phyloP scores from a whole-genome alignment of 1,284 basidiomycete species.

The Ganoderma sinense region DNA sequence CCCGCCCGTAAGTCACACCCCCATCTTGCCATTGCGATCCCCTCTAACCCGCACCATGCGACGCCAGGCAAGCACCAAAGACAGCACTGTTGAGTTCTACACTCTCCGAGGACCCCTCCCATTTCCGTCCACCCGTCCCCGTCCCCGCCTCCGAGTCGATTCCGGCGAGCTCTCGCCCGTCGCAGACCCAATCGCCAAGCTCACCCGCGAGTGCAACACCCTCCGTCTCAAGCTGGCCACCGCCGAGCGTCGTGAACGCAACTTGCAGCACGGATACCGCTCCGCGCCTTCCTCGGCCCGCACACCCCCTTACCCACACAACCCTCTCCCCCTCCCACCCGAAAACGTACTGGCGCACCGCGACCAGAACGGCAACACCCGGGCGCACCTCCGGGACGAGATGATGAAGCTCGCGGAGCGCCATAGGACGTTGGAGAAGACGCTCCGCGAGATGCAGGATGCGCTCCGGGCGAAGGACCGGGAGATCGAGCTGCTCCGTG shows the following conservation, averaged over 20 bases:
- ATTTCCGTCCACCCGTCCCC: constrained; percentile 31
- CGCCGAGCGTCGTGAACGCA: constrained; percentile 41
- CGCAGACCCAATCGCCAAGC: constrained; percentile 45
- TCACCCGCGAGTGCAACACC: constrained; percentile 49
- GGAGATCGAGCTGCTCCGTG: constrained; percentile 63
- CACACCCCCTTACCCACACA: constrained; percentile 32
- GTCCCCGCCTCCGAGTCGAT: constrained; percentile 22
- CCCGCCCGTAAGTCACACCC: constrained; percentile 39
- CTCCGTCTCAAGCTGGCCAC: constrained; percentile 60
- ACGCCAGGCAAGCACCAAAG: constrained; percentile 59
- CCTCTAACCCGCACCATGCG: constrained; percentile 48
- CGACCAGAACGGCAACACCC: constrained; percentile 49
- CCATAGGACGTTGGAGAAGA: constrained; percentile 64
- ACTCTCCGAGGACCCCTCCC: constrained; percentile 45
- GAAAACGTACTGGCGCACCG: constrained; percentile 62
- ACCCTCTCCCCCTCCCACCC: constrained; percentile 28
- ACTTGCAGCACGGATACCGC: constrained; percentile 33
- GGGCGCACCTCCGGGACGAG: constrained; percentile 63
- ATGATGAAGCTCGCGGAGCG: constrained; percentile 63
- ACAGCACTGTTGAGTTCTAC: constrained; percentile 68
- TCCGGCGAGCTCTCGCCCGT: constrained; percentile 39
- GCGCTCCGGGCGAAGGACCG: constrained; percentile 41
- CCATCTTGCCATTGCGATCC: constrained; percentile 7
- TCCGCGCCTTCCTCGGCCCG: constrained; percentile 38
- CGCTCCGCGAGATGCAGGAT: constrained; percentile 46